Base-by-base conservation (phyloP, 78 protist species). In the Polysphondylium violaceum region DNA sequence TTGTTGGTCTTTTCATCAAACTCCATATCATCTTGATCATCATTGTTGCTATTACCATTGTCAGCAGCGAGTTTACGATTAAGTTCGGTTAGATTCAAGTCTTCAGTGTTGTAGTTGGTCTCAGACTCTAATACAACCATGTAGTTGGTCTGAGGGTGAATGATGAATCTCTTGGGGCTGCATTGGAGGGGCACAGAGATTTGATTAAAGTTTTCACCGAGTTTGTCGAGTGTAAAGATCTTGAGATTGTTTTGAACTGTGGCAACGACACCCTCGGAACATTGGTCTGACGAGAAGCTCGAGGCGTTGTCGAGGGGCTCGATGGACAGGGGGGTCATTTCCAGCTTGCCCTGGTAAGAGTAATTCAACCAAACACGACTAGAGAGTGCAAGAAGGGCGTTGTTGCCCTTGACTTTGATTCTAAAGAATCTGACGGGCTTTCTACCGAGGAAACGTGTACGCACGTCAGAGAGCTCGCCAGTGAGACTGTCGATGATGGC, bases 241-340 rank as follows among this genome's bases (percentile, higher is more conserved):
- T 86, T 67, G 16, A 98, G 71, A 17, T 88, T 71, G 79, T 79
- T 94, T 27, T 94, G 96, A 0, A 97, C 67, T 11, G 98, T 76
- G 19, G 95, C 98, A 1, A 98, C 98, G 7, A 98, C 17, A 51
- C 99, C 98, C 41, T 98, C 99, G 12, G 98, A 96, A n/a, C 95
- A 97, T 59, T 95, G 95, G 36, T 92, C 98, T 1, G 99, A 96
- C 19, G 93, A 2, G 72, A 98, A 96, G 29, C 72, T 0, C 12
- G 97, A n/a, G 0, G 98, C 99, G 50, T 58, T 17, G 25, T 97
- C 98, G 53, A 97, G 90, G 53, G 96, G 75, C 8, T 41, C 85
- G 23, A 76, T 83, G 21, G 97, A 71, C 25, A 98, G 74, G n/a
- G 99, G 99, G 21, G 89, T 63, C 68, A 91, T 44, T 21, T 59